Percentiles rank a stretch among this genome's conserved stretches.
phyloP scores from a whole-genome alignment of 2,329 filamentous ascomycete genomes.

The Xylaria multiplex region DNA sequence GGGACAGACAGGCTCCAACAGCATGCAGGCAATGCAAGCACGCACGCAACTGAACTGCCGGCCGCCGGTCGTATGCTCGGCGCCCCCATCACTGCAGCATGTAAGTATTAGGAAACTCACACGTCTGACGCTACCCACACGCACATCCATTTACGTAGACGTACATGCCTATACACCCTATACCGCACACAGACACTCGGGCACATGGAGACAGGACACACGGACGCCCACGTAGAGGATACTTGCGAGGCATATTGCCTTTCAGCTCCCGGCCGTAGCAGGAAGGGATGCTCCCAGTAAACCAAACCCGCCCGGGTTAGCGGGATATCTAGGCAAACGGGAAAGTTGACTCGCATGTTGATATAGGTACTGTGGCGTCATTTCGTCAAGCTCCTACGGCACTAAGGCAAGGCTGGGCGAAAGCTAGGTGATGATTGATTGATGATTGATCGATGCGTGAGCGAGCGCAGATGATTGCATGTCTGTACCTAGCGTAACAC shows the following conservation, averaged over 20 bases:
- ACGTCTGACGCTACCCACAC: conserved; percentile 25
- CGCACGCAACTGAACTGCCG: conserved; percentile 31
- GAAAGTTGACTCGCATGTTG: conserved; percentile 2
- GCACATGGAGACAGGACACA: conserved; percentile 11
- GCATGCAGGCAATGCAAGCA: conserved; percentile 25
- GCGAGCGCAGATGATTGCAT: conserved; percentile 3
- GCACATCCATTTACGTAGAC: conserved; percentile 12
- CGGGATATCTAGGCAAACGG: conserved; percentile 4
- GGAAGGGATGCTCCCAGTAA: background rate
- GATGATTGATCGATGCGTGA: conserved; percentile 1
- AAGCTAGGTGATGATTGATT: conserved; percentile 21
- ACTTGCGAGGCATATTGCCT: conserved; percentile 7
- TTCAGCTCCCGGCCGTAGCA: conserved; percentile 24
- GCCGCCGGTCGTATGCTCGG: conserved; percentile 35
- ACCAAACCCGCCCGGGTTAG: conserved; percentile 12
- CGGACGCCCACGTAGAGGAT: conserved; percentile 4
- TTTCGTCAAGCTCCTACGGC: conserved; percentile 1
- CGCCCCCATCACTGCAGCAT: conserved; percentile 31
- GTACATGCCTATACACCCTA: conserved; percentile 4
- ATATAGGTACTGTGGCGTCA: background rate
- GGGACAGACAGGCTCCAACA: conserved; percentile 19
- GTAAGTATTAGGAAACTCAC: conserved; percentile 10
- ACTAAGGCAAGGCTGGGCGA: conserved; percentile 13
- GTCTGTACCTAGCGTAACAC: conserved; percentile 23
- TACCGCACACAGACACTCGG: conserved; percentile 6